These are phyloP conservation scores for Rhododendron griersonianum DNA, from an alignment of 148 eudicot genomes.

Conservation along the genomic window DNA sequence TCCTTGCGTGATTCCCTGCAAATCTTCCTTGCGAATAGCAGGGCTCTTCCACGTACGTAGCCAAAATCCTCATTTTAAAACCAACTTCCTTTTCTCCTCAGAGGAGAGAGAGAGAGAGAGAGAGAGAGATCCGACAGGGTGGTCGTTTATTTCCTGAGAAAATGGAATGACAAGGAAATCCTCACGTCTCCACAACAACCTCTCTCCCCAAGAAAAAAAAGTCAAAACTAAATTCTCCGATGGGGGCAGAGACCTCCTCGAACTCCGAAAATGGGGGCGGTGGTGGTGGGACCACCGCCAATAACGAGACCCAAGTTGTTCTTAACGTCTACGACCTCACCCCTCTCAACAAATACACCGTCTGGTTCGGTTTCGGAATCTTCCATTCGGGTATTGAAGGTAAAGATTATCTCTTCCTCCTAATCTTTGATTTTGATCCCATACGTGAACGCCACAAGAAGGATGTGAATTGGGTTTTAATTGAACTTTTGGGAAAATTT, in stretches of 20 bases:
- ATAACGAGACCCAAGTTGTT: constrained; percentile 41
- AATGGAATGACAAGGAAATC: background rate
- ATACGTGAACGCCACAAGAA: background rate
- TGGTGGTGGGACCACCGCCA: background rate
- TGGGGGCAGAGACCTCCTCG: constrained; percentile 35
- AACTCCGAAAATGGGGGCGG: constrained; percentile 13
- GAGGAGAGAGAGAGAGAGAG: background rate
- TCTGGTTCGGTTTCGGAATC: constrained; percentile 78
- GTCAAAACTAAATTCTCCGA: background rate
- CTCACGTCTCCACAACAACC: background rate
- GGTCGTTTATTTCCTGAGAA: constrained; percentile 7
- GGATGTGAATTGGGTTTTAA: background rate
- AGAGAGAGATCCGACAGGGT: background rate
- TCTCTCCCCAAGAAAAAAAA: background rate
- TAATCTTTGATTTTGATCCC: background rate
- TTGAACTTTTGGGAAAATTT: background rate
- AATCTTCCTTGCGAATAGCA: no score
- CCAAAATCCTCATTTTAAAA: no score
- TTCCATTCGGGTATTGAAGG: constrained; percentile 90
- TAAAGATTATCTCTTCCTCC: background rate
- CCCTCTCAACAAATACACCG: constrained; percentile 58
- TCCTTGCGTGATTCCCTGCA: no score
- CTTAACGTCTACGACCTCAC: constrained; percentile 76
- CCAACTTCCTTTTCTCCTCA: background rate
- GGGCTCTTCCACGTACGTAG: no score